Evolutionary conservation across 495 filamentous ascomycete genomes (phyloP), one percentile per base, ranked within the genome.

Genomic region (Apiosordaria backusii): DNA sequence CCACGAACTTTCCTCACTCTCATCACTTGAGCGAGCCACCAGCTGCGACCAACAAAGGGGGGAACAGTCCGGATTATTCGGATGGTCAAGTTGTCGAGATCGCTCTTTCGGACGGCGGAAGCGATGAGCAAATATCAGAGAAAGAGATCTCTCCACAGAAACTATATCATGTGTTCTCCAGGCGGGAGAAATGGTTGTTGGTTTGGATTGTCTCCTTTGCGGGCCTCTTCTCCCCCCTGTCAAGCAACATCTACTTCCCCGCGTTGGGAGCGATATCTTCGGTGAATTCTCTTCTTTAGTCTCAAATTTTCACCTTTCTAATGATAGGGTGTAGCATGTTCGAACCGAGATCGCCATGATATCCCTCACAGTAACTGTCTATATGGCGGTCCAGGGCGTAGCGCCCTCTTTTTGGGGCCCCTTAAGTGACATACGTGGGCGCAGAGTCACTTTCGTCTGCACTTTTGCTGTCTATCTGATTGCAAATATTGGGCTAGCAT

Each of bases 401-500:
- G 74, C 74, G 24, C 74, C 74, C 2, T 72, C 69, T 0, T 63
- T 75, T 27, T 72, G 70, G 67, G 72, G 73, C 4, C 68, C 67
- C 5, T 22, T 76, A 22, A 72, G 73, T 29, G 73, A 76, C 60
- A 69, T 60, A 1, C 62, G 60, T 4, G 72, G 72, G 27, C 61
- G 72, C 18, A 52, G 72, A 18, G 29, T 73, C 3, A 82, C 79
- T 1, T 86, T 85, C 65, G 76, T 86, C n/a, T 60, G 82, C 7
- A 78, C 79, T 5, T 84, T 87, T 61, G 50, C 75, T 4, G 75
- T 86, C 35, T 88, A 85, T 64, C 76, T 83, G 13, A 70, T 78
- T 9, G 83, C 85, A 16, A 83, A 84, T 60, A 77, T 86, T 7
- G 83, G 81, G 0, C 70, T 86, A 1, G 83, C 81, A 0, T 69